phyloP scores from a whole-genome alignment of 1,139 yeast genomes.

The Sporopachydermia cereana region DNA sequence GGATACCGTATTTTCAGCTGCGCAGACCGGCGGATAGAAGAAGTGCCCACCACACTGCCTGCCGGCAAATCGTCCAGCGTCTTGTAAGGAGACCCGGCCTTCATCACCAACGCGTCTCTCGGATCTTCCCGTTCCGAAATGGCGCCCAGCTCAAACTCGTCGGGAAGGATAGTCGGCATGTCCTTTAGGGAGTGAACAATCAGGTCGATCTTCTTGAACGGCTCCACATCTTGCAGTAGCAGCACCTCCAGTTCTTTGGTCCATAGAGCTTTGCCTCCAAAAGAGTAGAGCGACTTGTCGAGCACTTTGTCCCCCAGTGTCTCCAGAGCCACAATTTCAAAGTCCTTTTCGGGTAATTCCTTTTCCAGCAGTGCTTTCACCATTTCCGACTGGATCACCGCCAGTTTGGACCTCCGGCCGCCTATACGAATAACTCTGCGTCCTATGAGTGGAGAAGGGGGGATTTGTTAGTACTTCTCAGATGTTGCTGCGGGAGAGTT shows the following conservation, averaged over 20 bases:
- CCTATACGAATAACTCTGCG: slow-evolving; percentile 39
- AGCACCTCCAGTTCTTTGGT: slow-evolving; percentile 86
- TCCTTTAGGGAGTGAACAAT: slow-evolving; percentile 92
- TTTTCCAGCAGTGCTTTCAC: slow-evolving; percentile 51
- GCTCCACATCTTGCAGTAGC: slow-evolving; percentile 50
- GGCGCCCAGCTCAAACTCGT: slow-evolving; percentile 82
- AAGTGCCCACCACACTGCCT: slow-evolving; percentile 86
- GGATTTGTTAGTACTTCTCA: too few relatives aligned
- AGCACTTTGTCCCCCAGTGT: slow-evolving; percentile 88
- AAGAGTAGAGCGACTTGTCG: slow-evolving; percentile 76
- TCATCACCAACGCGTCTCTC: slow-evolving; percentile 87
- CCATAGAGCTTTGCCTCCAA: slow-evolving; percentile 95
- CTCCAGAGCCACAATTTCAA: slow-evolving; percentile 65
- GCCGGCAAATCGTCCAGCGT: slow-evolving; percentile 62
- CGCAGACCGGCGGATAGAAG: slow-evolving; percentile 88
- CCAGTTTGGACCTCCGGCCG: slow-evolving; percentile 79
- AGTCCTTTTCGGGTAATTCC: slow-evolving; percentile 49
- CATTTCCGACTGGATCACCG: slow-evolving; percentile 74
- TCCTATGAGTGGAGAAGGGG: too few relatives aligned
- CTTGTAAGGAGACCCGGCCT: slow-evolving; percentile 48
- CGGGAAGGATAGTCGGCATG: slow-evolving; percentile 88
- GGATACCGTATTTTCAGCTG: slow-evolving; percentile 51
- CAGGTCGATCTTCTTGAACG: slow-evolving; percentile 62
- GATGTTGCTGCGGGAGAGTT: too few relatives aligned
- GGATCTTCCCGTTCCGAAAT: slow-evolving; percentile 83